phyloP scores from a whole-genome alignment of 1,139 yeast genomes.

The Geotrichum reessii region DNA sequence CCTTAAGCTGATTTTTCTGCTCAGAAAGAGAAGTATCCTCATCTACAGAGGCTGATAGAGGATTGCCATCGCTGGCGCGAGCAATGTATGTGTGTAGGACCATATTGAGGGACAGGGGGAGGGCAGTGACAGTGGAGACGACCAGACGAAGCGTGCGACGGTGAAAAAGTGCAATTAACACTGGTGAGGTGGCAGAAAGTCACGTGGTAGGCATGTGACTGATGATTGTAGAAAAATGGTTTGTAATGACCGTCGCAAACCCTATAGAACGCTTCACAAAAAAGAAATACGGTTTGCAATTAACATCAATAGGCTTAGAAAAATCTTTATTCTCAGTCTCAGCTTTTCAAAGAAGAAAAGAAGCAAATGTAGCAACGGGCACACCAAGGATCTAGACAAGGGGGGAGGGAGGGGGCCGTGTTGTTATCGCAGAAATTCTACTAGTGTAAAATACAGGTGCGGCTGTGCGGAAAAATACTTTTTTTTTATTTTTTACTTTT shows the following conservation, averaged over 20 bases:
- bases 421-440: not conserved
- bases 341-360: no score
- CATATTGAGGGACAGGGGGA: constrained; percentile 20
- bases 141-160: not conserved
- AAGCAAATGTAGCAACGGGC: no score
- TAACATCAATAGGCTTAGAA: no score
- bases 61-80: constrained; percentile 47
- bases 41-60: constrained; percentile 89
- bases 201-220: not conserved
- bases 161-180: not conserved
- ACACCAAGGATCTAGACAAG: not conserved
- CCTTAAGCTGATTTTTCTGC: constrained; percentile 80
- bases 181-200: not conserved
- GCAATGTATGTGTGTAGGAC: constrained; percentile 30
- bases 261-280: no score
- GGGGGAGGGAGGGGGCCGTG: not conserved
- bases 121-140: not conserved
- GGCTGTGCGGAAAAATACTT: not conserved
- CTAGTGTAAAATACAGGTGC: not conserved
- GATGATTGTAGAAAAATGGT: not conserved
- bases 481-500: not conserved
- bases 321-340: no score
- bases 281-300: no score
- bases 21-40: constrained; percentile 59
- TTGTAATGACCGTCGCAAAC: no score